Base-by-base conservation (phyloP, 805 yeast genomes). In the Kluyveromyces siamensis region DNA sequence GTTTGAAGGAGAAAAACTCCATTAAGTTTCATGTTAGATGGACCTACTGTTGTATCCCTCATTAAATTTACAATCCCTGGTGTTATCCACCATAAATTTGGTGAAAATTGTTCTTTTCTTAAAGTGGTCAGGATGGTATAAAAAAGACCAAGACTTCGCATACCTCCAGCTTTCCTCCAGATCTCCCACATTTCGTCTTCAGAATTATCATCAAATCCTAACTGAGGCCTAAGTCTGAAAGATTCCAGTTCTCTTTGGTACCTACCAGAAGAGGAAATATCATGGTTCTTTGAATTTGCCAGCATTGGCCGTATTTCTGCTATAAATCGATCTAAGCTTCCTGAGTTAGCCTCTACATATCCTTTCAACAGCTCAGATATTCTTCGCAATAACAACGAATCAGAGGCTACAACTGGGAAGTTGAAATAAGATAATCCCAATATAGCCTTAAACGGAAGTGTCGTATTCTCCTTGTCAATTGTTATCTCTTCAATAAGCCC, bases 31-130 rank as follows among this genome's bases (percentile, higher is more conserved):
- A 64, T 53, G 13, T 54, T 51, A 9, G 42, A 44, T 13, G 60
- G 33, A 47, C 63, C 63, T 16, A 11, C 8, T 8, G 56, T 54
- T 1, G 65, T 58, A 47, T 63, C 62, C 44, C 64, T 68, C 41
- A 65, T 33, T 7, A 64, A 40, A 47, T 63, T 63, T 21, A 64
- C 47, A 11, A 65, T 60, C 2, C 66, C 67, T 2, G 69, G 68
- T 8, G 58, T 56, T 11, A 65, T 59, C 69, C 69, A 65, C 55
- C 65, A 53, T 18, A 65, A 38, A 50, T 64, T 58, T 2, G 58
- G 41, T 5, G 66, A 59, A 1, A 65, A 45, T n/a, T 58, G 51
- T 21, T 46, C 46, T 25, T 51, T 50, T 16, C 46, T 42, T 27
- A 63, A 27, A 49, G 55, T 46, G 9, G 41, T 17, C 9, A 65